phyloP scores from a whole-genome alignment of 768 basidiomycete species.

The Phaffia australis region DNA sequence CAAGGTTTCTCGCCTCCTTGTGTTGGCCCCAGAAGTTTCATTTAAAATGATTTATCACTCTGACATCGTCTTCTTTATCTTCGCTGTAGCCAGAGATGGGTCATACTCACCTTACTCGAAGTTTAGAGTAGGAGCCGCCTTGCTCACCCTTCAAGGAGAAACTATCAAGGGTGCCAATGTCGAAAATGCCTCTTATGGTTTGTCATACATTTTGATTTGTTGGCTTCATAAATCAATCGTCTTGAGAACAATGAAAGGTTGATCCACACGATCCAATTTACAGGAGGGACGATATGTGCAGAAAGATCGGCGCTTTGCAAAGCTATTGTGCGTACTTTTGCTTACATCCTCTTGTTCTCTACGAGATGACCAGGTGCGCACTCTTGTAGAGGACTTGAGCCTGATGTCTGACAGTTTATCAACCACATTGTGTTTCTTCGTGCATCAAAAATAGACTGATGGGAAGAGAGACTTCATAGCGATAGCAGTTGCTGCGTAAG shows the following conservation, averaged over 20 bases:
- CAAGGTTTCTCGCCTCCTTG: conserved; percentile 3
- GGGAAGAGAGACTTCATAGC: conserved; percentile 59
- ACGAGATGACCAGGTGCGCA: neutral
- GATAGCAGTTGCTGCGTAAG: conserved; percentile 44
- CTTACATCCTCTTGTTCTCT: neutral
- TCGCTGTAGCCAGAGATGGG: conserved; percentile 42
- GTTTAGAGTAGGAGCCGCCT: conserved; percentile 76
- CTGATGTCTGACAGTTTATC: neutral
- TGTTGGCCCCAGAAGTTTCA: neutral
- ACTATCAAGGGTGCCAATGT: conserved; percentile 81
- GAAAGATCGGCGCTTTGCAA: conserved; percentile 93
- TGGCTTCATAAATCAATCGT: too few relatives aligned
- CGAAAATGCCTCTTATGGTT: conserved; percentile 88
- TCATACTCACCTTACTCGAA: conserved; percentile 80
- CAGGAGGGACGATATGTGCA: conserved; percentile 84
- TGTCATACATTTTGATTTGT: conserved; percentile 18
- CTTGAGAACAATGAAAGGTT: too few relatives aligned
- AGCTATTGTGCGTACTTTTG: conserved; percentile 56
- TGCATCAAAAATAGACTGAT: conserved; percentile 56
- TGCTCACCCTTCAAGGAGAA: conserved; percentile 50
- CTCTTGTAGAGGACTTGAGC: too few relatives aligned
- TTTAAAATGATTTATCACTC: neutral
- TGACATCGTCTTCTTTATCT: neutral
- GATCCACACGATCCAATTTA: too few relatives aligned
- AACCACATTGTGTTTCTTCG: neutral